Evolutionary conservation across 768 basidiomycete species (phyloP).

Genomic region (Coprinopsis sp.): DNA sequence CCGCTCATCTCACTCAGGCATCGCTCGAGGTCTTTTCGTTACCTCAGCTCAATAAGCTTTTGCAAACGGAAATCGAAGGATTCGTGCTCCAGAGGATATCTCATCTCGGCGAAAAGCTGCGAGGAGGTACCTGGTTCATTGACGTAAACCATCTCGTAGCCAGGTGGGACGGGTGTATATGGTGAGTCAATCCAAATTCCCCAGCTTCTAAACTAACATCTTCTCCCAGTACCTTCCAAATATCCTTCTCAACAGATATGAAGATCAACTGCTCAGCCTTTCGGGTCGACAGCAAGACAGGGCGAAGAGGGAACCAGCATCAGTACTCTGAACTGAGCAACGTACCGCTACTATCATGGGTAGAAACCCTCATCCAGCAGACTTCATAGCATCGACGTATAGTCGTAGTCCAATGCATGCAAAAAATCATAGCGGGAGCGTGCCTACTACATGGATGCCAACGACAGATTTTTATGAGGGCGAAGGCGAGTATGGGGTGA

Average conservation of each 20-base stretch:
- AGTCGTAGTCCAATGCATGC: neutral
- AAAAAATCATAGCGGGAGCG: neutral
- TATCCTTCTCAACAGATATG: conserved; percentile 48
- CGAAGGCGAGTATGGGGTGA: conserved; percentile 10
- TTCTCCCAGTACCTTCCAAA: conserved; percentile 54
- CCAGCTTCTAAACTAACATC: conserved; percentile 2
- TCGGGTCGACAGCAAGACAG: conserved; percentile 38
- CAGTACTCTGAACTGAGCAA: conserved; percentile 34
- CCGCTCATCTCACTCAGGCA: conserved; percentile 77
- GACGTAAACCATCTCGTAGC: conserved; percentile 70
- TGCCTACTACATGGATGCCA: no score
- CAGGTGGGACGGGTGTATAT: conserved; percentile 72
- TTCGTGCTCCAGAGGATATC: conserved; percentile 68
- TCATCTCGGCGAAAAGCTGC: conserved; percentile 54
- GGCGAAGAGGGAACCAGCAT: conserved; percentile 35
- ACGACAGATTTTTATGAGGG: no score
- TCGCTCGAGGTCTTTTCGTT: conserved; percentile 71
- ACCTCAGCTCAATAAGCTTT: conserved; percentile 68
- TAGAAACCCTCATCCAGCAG: conserved; percentile 41
- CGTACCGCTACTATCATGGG: conserved; percentile 48
- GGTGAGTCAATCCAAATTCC: conserved; percentile 45
- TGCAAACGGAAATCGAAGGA: conserved; percentile 73
- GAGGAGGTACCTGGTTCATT: conserved; percentile 75
- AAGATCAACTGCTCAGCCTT: conserved; percentile 57
- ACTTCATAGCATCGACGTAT: conserved; percentile 11